Evolutionary conservation across 345 rosid genomes (phyloP), one percentile per base, ranked within the genome.

Genomic region (Erucastrum elatum): DNA sequence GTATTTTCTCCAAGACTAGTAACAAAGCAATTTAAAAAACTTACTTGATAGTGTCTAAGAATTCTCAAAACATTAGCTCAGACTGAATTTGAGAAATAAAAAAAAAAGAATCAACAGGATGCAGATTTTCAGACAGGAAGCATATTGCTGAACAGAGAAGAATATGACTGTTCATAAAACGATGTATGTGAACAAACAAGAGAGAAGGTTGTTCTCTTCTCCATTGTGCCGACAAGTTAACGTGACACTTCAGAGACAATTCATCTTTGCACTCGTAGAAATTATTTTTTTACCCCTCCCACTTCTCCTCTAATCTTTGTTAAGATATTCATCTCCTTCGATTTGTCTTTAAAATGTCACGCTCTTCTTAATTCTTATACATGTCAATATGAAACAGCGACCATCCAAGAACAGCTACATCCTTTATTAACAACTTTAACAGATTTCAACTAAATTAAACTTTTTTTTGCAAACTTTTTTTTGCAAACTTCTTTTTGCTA

Each of bases 211-310:
- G 82, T 73, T 73, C 34, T 67, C 70, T 79, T 73, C 82, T 73
- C 74, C 74, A 72, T 78, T 51, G 65, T 72, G 74, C 78, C 82
- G 82, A 79, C 82, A 79, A 65, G 56, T 73, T 60, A 79, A 79
- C 78, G 77, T 79, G 82, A 64, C 82, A 79, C 74, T 39, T 39
- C 46, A 21, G 21, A 21, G 21, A 21, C 21, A 21, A 21, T 21
- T 21, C 21, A 21, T 21, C 21, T 21, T 21, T 21, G 21, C 21
- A 21, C 21, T 21, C 21, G 0, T 21, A 21, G 21, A 21, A 21
- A 21, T 21, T 21, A 21, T 21, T 21, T 0, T 21, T 21, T 21
- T 21, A 21, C 21, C 21, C 21, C 21, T 21, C 21, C 21, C 21
- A 21, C 21, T 0, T 21, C 21, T 21, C 21, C 1, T 1, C 21